Percentiles rank a stretch among this genome's conserved stretches.
Conservation (phyloP, 257 asterid genomes). For the Nicotiana noctiflora region DNA sequence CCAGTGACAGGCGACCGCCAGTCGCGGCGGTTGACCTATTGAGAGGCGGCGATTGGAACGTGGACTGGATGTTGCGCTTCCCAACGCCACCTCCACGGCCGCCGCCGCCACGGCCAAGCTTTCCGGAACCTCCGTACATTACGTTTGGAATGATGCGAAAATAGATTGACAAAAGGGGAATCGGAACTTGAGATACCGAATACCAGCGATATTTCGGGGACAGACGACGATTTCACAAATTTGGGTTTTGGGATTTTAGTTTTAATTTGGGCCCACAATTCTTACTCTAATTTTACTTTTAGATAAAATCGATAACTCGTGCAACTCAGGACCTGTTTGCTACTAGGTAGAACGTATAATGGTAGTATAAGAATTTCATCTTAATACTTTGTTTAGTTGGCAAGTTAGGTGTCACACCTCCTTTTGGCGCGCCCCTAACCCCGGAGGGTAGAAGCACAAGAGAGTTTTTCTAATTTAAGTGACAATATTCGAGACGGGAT, state of each 20-base stretch:
- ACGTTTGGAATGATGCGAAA: neutral
- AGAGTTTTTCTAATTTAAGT: too few relatives aligned
- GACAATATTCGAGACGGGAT: too few relatives aligned
- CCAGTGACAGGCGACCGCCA: slow-evolving; percentile 46
- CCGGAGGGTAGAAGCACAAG: too few relatives aligned
- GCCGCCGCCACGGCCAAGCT: slow-evolving; percentile 72
- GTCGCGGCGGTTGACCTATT: slow-evolving; percentile 45
- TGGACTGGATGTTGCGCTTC: slow-evolving; percentile 43
- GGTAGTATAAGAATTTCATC: too few relatives aligned
- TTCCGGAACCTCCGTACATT: slow-evolving; percentile 72
- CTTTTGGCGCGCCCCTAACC: too few relatives aligned
- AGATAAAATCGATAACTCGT: neutral
- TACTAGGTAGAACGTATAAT: too few relatives aligned
- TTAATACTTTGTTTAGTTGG: too few relatives aligned
- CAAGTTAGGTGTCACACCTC: too few relatives aligned
- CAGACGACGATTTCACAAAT: slow-evolving; percentile 8
- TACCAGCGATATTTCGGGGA: slow-evolving; percentile 5
- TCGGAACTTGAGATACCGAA: slow-evolving; percentile 7
- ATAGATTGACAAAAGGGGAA: neutral
- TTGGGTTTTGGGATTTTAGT: neutral
- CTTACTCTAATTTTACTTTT: neutral
- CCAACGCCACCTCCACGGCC: slow-evolving; percentile 53
- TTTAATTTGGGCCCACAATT: neutral
- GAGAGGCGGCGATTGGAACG: slow-evolving; percentile 51
- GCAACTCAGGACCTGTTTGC: too few relatives aligned